phyloP scores from a whole-genome alignment of 1,284 basidiomycete genomes.

The Malassezia arunalokei region DNA sequence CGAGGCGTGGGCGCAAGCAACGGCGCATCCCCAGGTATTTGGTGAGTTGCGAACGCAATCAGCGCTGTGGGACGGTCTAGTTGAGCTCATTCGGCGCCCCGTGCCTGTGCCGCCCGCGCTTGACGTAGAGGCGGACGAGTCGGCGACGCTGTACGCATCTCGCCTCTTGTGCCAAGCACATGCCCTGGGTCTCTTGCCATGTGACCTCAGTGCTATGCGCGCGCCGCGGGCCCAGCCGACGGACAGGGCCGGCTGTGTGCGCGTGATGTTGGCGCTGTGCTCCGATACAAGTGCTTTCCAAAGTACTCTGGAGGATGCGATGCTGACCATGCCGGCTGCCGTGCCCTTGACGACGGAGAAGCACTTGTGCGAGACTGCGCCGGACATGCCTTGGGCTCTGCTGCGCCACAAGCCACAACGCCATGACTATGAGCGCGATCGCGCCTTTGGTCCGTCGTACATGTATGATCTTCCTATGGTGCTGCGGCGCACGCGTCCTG shows the following conservation, averaged over 20 bases:
- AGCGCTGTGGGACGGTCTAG: conserved; percentile 58
- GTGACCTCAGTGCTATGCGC: conserved; percentile 29
- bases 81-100: conserved; percentile 56
- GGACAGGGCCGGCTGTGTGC: neutral
- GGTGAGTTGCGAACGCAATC: conserved; percentile 53
- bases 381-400: neutral
- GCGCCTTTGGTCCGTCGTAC: conserved; percentile 9
- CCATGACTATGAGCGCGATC: conserved; percentile 8
- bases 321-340: neutral
- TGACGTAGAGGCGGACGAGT: conserved; percentile 39
- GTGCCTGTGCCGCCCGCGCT: conserved; percentile 48
- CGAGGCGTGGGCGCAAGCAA: conserved; percentile 67
- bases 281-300: neutral
- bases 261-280: neutral
- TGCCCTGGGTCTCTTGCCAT: conserved; percentile 56
- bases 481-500: neutral
- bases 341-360: neutral
- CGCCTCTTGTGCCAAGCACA: conserved; percentile 62
- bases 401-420: conserved; percentile 7
- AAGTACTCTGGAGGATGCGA: neutral
- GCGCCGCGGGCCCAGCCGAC: conserved; percentile 5
- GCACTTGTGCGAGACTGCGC: neutral
- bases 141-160: conserved; percentile 50
- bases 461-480: conserved; percentile 1
- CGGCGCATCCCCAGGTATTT: conserved; percentile 60